These are phyloP conservation scores for Ophiosphaerella narmari DNA, from an alignment of 2,329 filamentous ascomycete species.

Conservation along the genomic window DNA sequence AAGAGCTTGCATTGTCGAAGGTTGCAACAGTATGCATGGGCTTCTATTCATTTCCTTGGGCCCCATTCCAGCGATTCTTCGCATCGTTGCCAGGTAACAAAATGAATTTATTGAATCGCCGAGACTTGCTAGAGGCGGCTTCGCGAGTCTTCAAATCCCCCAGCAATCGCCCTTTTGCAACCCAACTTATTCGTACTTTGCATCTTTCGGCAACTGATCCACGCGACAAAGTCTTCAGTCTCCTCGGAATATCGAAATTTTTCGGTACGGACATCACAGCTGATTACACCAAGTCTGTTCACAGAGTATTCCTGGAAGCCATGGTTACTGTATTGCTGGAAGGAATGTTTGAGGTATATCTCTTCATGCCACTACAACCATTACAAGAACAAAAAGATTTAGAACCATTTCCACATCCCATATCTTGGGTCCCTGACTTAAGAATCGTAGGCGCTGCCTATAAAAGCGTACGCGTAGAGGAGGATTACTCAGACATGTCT, in stretches of 20 bases:
- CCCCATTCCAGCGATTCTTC: neutral
- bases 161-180: too few relatives aligned
- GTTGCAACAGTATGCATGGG: neutral
- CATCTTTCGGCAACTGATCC: slow-evolving; percentile 8
- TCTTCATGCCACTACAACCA: neutral
- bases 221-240: slow-evolving; percentile 10
- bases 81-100: neutral
- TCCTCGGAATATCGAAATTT: slow-evolving; percentile 8
- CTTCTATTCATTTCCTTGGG: neutral
- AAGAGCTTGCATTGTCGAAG: slow-evolving; percentile 1
- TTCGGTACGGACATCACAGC: neutral
- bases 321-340: neutral
- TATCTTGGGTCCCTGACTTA: slow-evolving; percentile 3
- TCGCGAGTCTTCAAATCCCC: neutral
- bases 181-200: neutral
- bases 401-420: too few relatives aligned
- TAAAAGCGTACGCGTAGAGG: neutral
- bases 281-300: neutral
- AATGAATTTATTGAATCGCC: neutral
- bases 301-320: neutral
- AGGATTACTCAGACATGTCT: neutral
- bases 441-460: neutral
- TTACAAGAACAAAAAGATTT: neutral
- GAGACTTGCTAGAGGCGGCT: neutral
- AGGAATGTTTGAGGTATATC: neutral